Conservation (phyloP, 306 rosid species). For the Pachyrhizus erosus region DNA sequence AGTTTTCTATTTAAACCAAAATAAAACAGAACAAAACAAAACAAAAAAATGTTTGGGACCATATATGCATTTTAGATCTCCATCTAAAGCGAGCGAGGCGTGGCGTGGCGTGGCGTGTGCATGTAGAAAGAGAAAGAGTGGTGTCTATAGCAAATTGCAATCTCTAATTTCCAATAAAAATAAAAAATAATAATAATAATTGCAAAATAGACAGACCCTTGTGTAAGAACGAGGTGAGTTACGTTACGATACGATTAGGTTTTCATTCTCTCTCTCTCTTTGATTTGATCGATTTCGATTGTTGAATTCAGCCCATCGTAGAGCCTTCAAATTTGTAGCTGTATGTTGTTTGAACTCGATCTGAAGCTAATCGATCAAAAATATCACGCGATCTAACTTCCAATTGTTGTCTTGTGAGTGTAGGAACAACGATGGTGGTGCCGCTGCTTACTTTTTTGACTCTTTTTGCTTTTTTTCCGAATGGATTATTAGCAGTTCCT, state of each 20-base stretch:
- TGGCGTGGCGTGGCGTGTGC: no score
- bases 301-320: conserved; percentile 4
- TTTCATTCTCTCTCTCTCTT: background rate
- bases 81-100: background rate
- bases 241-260: background rate
- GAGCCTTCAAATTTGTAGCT: background rate
- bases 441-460: conserved; percentile 50
- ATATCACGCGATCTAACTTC: conserved; percentile 10
- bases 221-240: conserved; percentile 16
- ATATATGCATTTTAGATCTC: no score
- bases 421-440: conserved; percentile 48
- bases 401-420: conserved; percentile 21
- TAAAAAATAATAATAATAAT: background rate
- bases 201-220: background rate
- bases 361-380: conserved; percentile 3
- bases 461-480: conserved; percentile 50
- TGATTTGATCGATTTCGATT: conserved; percentile 16
- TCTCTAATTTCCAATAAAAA: background rate
- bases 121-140: background rate
- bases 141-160: background rate
- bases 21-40: no score
- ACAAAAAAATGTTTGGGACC: no score
- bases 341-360: conserved; percentile 30
- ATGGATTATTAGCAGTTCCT: conserved; percentile 53
- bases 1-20: no score